Percentiles rank a stretch among this genome's conserved stretches.
phyloP scores from a whole-genome alignment of 768 basidiomycete genomes.

The Austroboletus eburneus region DNA sequence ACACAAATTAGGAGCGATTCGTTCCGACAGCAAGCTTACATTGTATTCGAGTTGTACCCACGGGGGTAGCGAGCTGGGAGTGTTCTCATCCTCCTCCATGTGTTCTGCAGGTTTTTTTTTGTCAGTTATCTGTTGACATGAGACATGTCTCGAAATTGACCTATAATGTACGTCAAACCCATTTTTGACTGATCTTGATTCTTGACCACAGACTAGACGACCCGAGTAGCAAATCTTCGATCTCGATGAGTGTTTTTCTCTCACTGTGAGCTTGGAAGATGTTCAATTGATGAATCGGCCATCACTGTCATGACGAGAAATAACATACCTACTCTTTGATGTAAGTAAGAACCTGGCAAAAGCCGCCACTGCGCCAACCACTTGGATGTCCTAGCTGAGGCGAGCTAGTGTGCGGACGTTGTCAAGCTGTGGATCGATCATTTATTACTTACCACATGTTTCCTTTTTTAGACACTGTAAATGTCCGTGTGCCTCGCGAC shows the following conservation, averaged over 20 bases:
- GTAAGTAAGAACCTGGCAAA: background rate
- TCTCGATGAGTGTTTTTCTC: background rate
- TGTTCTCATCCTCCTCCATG: conserved; percentile 91
- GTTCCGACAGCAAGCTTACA: conserved; percentile 38
- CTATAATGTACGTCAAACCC: conserved; percentile 55
- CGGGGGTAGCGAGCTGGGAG: conserved; percentile 63
- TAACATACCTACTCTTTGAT: background rate
- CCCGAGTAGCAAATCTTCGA: background rate
- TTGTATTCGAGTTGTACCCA: conserved; percentile 95
- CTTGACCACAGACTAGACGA: background rate
- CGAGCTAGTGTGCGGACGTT: background rate
- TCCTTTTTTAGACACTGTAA: conserved; percentile 10
- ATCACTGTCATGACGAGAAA: background rate
- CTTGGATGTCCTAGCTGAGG: background rate
- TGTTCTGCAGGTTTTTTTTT: conserved; percentile 51
- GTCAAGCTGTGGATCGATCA: background rate
- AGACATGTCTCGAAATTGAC: conserved; percentile 27
- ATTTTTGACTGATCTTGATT: conserved; percentile 31
- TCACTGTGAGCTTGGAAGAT: background rate
- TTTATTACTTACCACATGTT: background rate
- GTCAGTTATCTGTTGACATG: conserved; percentile 1
- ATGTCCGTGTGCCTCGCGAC: conserved; percentile 23
- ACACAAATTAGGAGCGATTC: background rate
- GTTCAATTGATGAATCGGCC: background rate
- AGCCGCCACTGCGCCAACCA: background rate